Evolutionary conservation across 2,329 filamentous ascomycete genomes (phyloP).

Genomic region (Aspergillus tubingensis): DNA sequence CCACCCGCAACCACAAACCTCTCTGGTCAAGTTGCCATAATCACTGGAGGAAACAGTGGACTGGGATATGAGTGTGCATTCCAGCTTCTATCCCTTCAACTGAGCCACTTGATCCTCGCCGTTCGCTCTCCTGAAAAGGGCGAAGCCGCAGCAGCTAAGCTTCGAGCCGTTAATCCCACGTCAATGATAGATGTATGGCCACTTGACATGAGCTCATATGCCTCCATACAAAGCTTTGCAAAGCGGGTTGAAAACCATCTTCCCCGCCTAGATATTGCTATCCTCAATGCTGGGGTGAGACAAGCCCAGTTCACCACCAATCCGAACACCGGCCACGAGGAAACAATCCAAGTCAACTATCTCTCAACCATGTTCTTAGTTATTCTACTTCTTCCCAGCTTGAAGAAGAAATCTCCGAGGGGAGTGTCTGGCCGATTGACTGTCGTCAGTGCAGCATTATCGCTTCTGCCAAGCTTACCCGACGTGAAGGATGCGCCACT

Average conservation of each 20-base stretch:
- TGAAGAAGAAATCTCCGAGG: conserved; percentile 13
- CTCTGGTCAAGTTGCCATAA: conserved; percentile 45
- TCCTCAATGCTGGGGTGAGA: conserved; percentile 44
- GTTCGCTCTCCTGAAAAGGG: conserved; percentile 48
- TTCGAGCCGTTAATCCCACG: conserved; percentile 43
- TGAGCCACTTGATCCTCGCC: conserved; percentile 48
- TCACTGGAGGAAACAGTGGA: conserved; percentile 53
- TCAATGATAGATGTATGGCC: conserved; percentile 12
- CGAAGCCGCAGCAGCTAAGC: conserved; percentile 45
- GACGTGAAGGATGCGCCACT: not conserved
- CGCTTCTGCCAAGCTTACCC: not conserved
- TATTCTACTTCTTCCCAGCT: conserved; percentile 22
- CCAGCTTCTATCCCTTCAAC: conserved; percentile 45
- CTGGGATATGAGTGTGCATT: conserved; percentile 50
- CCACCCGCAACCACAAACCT: conserved; percentile 33
- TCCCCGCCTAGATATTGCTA: conserved; percentile 17
- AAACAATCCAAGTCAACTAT: conserved; percentile 32
- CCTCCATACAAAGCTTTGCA: not conserved
- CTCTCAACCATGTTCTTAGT: conserved; percentile 29
- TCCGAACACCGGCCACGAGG: conserved; percentile 21
- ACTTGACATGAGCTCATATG: conserved; percentile 1
- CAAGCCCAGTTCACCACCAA: conserved; percentile 17
- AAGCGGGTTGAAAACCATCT: not conserved
- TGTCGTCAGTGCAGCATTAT: not conserved
- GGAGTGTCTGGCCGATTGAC: not conserved